These are phyloP conservation scores for Aureoboletus auriporus DNA, from an alignment of 768 basidiomycete species.

Conservation along the genomic window DNA sequence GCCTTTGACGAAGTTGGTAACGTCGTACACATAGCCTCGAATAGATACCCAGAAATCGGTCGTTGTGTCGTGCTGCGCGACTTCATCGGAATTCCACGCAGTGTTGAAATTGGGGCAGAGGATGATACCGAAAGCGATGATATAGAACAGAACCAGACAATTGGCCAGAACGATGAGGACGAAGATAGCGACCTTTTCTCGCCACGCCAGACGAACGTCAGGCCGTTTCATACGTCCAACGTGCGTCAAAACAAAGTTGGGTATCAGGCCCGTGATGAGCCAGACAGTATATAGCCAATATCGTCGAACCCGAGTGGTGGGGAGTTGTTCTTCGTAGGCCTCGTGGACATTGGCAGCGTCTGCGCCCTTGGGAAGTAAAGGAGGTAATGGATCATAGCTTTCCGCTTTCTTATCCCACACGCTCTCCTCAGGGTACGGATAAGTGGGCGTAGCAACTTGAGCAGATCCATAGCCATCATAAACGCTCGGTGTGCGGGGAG, in stretches of 20 bases:
- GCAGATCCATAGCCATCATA: constrained; percentile 23
- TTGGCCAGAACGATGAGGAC: constrained; percentile 53
- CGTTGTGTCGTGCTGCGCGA: constrained; percentile 45
- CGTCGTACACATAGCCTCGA: constrained; percentile 58
- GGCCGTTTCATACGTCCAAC: constrained; percentile 66
- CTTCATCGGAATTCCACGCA: constrained; percentile 51
- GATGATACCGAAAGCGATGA: constrained; percentile 57
- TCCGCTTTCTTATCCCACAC: constrained; percentile 43
- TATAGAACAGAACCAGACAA: constrained; percentile 57
- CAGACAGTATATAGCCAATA: constrained; percentile 59
- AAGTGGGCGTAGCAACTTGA: constrained; percentile 21
- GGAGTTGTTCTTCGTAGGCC: constrained; percentile 49
- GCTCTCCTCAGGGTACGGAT: constrained; percentile 32
- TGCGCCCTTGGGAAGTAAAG: constrained; percentile 34
- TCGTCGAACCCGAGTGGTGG: constrained; percentile 50
- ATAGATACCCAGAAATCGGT: constrained; percentile 63
- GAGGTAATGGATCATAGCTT: constrained; percentile 27
- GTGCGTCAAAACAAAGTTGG: constrained; percentile 43
- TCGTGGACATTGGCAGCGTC: constrained; percentile 40
- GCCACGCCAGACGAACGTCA: constrained; percentile 65
- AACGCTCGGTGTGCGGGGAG: constrained; percentile 26
- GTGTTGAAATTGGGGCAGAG: constrained; percentile 61
- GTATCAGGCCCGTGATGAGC: constrained; percentile 53
- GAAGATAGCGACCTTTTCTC: constrained; percentile 66
- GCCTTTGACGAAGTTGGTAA: constrained; percentile 53